These are phyloP conservation scores for Thamnidium elegans DNA, from an alignment of 192 early-diverging fungal species.

Conservation along the genomic window DNA sequence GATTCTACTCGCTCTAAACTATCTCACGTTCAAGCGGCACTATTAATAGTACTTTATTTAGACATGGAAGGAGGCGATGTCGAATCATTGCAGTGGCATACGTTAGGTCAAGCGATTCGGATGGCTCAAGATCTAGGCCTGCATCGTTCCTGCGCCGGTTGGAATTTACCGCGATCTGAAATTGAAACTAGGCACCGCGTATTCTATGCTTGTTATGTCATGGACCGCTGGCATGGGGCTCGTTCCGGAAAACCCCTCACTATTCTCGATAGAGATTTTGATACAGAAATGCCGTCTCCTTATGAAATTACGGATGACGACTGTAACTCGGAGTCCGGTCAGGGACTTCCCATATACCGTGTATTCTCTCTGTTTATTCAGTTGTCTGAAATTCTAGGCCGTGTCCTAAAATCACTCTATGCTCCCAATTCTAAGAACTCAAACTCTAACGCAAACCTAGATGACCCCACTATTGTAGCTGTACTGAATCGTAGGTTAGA, in stretches of 20 bases:
- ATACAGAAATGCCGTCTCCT: constrained; percentile 29
- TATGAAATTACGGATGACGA: constrained; percentile 22
- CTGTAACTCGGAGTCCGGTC: not conserved
- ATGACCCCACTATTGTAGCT: constrained; percentile 44
- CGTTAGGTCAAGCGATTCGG: constrained; percentile 44
- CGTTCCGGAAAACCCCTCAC: constrained; percentile 48
- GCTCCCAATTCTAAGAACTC: constrained; percentile 44
- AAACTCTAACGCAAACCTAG: constrained; percentile 38
- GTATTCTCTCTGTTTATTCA: constrained; percentile 48
- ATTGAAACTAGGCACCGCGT: constrained; percentile 44
- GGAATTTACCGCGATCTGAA: constrained; percentile 49
- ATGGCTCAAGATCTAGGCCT: constrained; percentile 61
- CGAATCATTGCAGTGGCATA: constrained; percentile 32
- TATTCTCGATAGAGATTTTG: constrained; percentile 41
- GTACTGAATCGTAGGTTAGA: constrained; percentile 30
- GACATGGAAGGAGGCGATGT: constrained; percentile 29
- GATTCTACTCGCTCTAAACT: constrained; percentile 17
- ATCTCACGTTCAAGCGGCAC: constrained; percentile 24
- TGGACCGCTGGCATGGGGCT: constrained; percentile 41
- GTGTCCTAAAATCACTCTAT: constrained; percentile 48
- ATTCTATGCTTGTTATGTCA: constrained; percentile 29
- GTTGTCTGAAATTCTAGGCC: constrained; percentile 48
- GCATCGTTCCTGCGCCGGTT: constrained; percentile 50
- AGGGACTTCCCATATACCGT: constrained; percentile 17
- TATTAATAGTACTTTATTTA: constrained; percentile 28